Base-by-base conservation (phyloP, 257 asterid species). In the Nicotiana undulata region DNA sequence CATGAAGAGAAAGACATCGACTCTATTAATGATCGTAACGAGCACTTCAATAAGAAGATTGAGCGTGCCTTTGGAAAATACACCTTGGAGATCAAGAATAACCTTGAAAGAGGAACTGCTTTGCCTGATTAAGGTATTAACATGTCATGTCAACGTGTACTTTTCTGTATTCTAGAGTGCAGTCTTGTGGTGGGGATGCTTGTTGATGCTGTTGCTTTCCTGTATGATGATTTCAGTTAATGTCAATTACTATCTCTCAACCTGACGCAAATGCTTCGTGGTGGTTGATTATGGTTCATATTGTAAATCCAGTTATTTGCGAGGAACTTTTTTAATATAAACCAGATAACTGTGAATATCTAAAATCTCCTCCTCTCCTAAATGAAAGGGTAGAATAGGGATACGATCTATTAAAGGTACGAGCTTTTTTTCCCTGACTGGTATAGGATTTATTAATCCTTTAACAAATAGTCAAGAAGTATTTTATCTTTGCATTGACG, bases 1-100 rank as follows among this genome's bases (percentile, higher is more conserved):
- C 97, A 89, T 18, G 99, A 94, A 88, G 99, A 95, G 86, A 95
- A 96, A 91, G 99, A 96, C 83, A 90, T 96, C 17, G 98, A 94
- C 90, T 96, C 98, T 3, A 96, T 96, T 82, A 96, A 87, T 76
- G 97, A 92, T 51, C 92, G 94, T 40, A 93, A 93, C 18, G 98
- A 95, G 86, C 99, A 95, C 79, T 95, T 93, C 92, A 95, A 93
- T 82, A 95, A 92, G 86, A 95, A 95, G 97, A 95, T 95, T 17
- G 99, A 93, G 75, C 91, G 98, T 24, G 97, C 98, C 63, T 95
- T 95, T 75, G 99, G 97, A 76, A 92, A 93, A 79, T 95, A 95
- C 90, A 93, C 97, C 29, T 80, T 93, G 84, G 99, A 95, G 92
- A 95, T 95, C 86, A 95, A 92, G 97, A 93, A 95, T 91, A 93